phyloP scores from a whole-genome alignment of 257 asterid species.

The Echium plantagineum region DNA sequence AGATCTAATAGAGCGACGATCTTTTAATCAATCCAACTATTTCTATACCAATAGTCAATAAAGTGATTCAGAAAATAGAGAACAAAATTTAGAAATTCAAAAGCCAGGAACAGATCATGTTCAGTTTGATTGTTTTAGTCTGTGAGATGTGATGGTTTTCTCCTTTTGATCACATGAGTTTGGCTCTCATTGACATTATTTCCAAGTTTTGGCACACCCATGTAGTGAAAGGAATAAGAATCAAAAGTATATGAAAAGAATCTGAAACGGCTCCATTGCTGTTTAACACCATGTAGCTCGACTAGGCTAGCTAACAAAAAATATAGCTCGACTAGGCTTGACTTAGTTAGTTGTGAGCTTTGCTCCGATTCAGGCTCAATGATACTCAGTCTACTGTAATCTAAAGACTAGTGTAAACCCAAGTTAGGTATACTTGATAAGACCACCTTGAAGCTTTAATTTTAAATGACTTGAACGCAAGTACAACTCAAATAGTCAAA shows the following conservation, averaged over 20 bases:
- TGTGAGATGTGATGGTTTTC: slow-evolving; percentile 16
- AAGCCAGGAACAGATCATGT: slow-evolving; percentile 32
- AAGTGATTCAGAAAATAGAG: slow-evolving; percentile 40
- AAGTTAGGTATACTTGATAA: too few relatives aligned
- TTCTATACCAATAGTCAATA: slow-evolving; percentile 50
- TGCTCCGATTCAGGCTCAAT: too few relatives aligned
- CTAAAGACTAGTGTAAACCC: too few relatives aligned
- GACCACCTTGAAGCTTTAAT: too few relatives aligned
- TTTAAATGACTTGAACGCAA: too few relatives aligned
- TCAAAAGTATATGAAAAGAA: slow-evolving; percentile 39
- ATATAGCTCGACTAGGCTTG: too few relatives aligned
- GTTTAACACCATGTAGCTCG: too few relatives aligned
- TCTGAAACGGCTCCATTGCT: slow-evolving; percentile 35
- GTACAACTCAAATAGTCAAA: too few relatives aligned
- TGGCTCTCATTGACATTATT: neutral
- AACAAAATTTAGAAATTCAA: slow-evolving; percentile 38
- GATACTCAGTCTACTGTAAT: too few relatives aligned
- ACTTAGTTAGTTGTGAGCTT: too few relatives aligned
- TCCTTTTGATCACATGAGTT: slow-evolving; percentile 15
- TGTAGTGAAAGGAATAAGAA: slow-evolving; percentile 15
- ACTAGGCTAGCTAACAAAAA: too few relatives aligned
- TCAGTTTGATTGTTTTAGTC: too few relatives aligned
- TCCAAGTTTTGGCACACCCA: slow-evolving; percentile 30
- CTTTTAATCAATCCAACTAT: slow-evolving; percentile 68
- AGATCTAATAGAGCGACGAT: slow-evolving; percentile 41